phyloP scores from a whole-genome alignment of 768 basidiomycete species.

The Chalciporus pseudorubinellus region DNA sequence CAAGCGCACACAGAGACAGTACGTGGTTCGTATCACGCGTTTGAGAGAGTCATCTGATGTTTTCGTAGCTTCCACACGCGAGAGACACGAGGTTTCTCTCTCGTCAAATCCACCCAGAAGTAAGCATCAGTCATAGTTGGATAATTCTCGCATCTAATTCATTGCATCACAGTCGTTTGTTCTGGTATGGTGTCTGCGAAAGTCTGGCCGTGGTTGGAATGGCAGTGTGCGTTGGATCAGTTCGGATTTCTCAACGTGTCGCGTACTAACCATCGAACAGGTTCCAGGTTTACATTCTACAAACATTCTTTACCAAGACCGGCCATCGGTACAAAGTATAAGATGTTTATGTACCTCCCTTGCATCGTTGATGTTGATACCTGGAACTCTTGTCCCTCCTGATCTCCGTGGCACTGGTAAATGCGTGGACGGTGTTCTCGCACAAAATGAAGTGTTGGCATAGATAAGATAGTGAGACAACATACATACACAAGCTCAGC shows the following conservation, averaged over 20 bases:
- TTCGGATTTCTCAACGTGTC: not conserved
- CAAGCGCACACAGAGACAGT: conserved; percentile 94
- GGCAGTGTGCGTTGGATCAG: conserved; percentile 66
- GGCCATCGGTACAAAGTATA: conserved; percentile 88
- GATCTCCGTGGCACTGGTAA: not conserved
- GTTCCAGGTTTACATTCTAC: conserved; percentile 86
- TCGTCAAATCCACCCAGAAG: conserved; percentile 89
- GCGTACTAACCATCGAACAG: conserved; percentile 40
- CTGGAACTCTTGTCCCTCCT: not conserved
- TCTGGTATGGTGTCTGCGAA: conserved; percentile 91
- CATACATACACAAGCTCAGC: not conserved
- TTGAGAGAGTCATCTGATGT: conserved; percentile 2
- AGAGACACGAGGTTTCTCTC: conserved; percentile 91
- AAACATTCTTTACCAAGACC: conserved; percentile 96
- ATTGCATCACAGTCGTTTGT: conserved; percentile 62
- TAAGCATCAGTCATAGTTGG: conserved; percentile 28
- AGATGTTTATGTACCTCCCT: conserved; percentile 14
- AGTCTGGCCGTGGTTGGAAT: conserved; percentile 75
- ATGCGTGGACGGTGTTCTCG: too few species aligned
- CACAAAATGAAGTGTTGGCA: not conserved
- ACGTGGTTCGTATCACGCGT: conserved; percentile 32
- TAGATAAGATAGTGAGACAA: conserved; percentile 14
- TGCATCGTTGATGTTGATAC: conserved; percentile 1
- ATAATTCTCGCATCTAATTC: not conserved
- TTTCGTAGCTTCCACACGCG: conserved; percentile 81